Base-by-base conservation (phyloP, 768 basidiomycete genomes). In the Hericium rajendrae region DNA sequence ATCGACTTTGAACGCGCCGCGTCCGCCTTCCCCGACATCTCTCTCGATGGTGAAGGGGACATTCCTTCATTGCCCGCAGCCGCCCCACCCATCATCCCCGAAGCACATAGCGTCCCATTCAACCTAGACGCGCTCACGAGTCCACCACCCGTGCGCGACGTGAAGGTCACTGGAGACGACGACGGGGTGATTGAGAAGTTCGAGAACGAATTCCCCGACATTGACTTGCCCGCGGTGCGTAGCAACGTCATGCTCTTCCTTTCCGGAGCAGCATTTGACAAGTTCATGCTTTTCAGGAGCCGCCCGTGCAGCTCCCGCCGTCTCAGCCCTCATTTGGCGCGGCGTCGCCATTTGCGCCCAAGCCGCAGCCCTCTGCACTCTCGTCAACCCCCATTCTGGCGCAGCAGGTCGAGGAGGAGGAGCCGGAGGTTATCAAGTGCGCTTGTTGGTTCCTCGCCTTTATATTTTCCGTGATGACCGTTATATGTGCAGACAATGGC, bases 401-500 rank as follows among this genome's bases (percentile, higher is more conserved):
- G 62, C 86, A 87, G 61, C 74, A 75, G 53, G 70, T 85, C 15
- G 76, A 81, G 26, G 89, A 90, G 67, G 89, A 90, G 22, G 91
- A 94, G 69, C 88, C 91, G 6, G 81, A 93, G 65, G 87, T 88
- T 41, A 91, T 93, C 76, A 86, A 79, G 91, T 91, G 64, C 68
- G n/a, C 54, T 38, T 13, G 38, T 46, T 28, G 32, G n/a, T 48
- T 2, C n/a, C 11, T 6, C 46, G 16, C 37, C 11, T 28, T 18
- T 49, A n/a, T 50, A 12, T 10, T 4, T 24, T 32, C 13, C 46
- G 54, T 26, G 28, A 0, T 26, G 8, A 26, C 10, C 3, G 18
- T 15, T 46, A 20, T 53, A 15, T 10, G 5, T 18, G 13, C 22
- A 24, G 91, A 68, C 76, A 85, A 66, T 97, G 95, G 95, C 83